A percentile compares a stretch with the other conserved stretches of the same genome.
Conservation (phyloP, 495 filamentous ascomycete species). For the Entonaema liquescens region DNA sequence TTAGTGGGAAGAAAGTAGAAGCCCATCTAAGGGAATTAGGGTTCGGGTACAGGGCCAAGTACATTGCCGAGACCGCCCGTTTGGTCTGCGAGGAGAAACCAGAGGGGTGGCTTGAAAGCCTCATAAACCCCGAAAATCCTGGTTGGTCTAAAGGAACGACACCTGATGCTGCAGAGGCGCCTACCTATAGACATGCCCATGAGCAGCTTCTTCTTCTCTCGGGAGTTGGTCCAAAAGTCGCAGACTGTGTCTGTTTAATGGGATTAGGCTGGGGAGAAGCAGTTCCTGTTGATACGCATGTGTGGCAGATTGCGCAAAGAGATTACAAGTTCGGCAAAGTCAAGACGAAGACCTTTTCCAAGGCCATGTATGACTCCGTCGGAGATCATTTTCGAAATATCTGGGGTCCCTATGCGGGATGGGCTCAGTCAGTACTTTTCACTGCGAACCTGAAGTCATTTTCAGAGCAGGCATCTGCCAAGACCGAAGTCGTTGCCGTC, state of each 20-base stretch:
- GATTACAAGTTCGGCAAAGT: conserved; percentile 92
- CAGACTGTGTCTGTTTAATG: conserved; percentile 97
- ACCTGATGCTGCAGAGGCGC: conserved; percentile 4
- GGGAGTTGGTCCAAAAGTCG: conserved; percentile 95
- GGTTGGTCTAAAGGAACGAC: conserved; percentile 45
- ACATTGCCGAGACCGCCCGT: conserved; percentile 83
- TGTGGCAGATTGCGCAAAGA: conserved; percentile 96
- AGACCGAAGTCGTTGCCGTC: conserved; percentile 61
- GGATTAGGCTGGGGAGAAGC: conserved; percentile 96
- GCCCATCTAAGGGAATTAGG: conserved; percentile 79
- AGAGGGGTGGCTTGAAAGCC: conserved; percentile 74
- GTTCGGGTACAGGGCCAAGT: conserved; percentile 95
- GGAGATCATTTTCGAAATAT: conserved; percentile 88
- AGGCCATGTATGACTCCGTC: conserved; percentile 87
- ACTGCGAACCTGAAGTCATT: conserved; percentile 92
- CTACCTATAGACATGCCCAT: conserved; percentile 79
- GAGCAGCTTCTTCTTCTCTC: conserved; percentile 77
- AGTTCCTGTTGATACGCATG: conserved; percentile 96
- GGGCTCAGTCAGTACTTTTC: conserved; percentile 97
- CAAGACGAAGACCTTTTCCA: conserved; percentile 85
- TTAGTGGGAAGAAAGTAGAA: conserved; percentile 77
- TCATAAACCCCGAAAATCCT: conserved; percentile 81
- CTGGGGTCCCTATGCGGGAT: conserved; percentile 94
- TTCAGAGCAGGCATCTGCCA: conserved; percentile 64
- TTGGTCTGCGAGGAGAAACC: conserved; percentile 73